phyloP scores from a whole-genome alignment of 2,329 filamentous ascomycete species.

The Ambrosiella cleistominuta region DNA sequence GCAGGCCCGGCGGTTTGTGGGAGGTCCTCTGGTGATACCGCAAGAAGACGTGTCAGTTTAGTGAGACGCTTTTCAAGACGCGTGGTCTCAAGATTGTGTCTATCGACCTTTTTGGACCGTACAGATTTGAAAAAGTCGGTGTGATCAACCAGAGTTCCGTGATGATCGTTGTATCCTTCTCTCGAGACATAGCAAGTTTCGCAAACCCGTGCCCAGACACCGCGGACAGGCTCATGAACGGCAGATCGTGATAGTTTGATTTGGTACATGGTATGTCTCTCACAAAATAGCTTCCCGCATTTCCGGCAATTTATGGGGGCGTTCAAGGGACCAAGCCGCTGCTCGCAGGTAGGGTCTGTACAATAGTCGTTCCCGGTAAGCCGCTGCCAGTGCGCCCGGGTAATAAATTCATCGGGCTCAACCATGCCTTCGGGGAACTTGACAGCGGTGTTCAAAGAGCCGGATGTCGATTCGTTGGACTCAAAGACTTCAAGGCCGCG shows the following conservation, averaged over 20 bases:
- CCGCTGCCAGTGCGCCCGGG: slow-evolving; percentile 75
- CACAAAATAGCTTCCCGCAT: slow-evolving; percentile 86
- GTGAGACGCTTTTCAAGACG: slow-evolving; percentile 82
- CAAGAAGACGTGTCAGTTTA: slow-evolving; percentile 69
- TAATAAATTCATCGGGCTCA: slow-evolving; percentile 84
- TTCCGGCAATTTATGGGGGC: slow-evolving; percentile 85
- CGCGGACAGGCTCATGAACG: slow-evolving; percentile 72
- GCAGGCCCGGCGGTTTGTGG: slow-evolving; percentile 31
- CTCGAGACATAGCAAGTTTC: slow-evolving; percentile 98
- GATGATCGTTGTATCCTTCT: slow-evolving; percentile 85
- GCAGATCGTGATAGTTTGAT: slow-evolving; percentile 91
- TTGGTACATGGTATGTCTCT: slow-evolving; percentile 98
- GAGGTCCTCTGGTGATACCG: slow-evolving; percentile 53
- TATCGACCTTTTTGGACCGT: slow-evolving; percentile 64
- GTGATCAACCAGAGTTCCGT: slow-evolving; percentile 53
- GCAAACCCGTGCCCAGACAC: slow-evolving; percentile 86
- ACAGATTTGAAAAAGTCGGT: slow-evolving; percentile 51
- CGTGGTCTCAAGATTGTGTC: slow-evolving; percentile 72
- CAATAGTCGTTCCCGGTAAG: slow-evolving; percentile 59
- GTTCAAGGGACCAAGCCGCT: slow-evolving; percentile 54
- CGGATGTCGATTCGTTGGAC: slow-evolving; percentile 53
- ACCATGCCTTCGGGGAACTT: slow-evolving; percentile 24
- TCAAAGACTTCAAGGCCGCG: slow-evolving; percentile 88
- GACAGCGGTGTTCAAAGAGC: slow-evolving; percentile 16
- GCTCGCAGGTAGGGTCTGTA: slow-evolving; percentile 72